Evolutionary conservation across 2,329 filamentous ascomycete species (phyloP), one percentile per base, ranked within the genome.

Genomic region (Alternaria arbusti): DNA sequence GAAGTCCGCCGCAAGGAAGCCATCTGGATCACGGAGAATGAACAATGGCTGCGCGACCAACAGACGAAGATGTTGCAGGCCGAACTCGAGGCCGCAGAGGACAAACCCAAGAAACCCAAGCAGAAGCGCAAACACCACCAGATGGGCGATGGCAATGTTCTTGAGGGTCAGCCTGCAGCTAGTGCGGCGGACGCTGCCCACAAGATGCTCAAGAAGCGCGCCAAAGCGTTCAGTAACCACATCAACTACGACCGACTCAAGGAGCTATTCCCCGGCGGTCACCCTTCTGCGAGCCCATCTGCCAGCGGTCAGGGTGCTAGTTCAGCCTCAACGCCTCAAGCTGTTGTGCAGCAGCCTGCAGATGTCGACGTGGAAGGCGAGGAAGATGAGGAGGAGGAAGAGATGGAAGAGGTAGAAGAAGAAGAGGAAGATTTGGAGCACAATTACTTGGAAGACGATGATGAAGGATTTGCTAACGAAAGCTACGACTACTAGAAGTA

Each of bases 11-110:
- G 94, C 75, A 98, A 97, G 79, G 94, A 97, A 79, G 89, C 89
- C 63, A 92, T 98, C 56, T 99, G 96, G 96, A 89, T 97, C 46
- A 94, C 95, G 63, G 90, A 94, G 76, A 98, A 99, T 80, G 94
- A 96, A 77, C 93, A 96, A 70, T 99, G 94, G 87, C 85, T 99
- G 43, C 91, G 95, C 9, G 87, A 89, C 52, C 91, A 96, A 75
- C 94, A 97, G 75, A 89, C 92, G 64, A 97, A 96, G 79, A 86
- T 91, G 7, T 90, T 96, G 60, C 88, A 91, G 43, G 87, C 89
- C 63, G 92, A 94, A 36, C 79, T 89, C 17, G 84, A 84, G n/a
- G 85, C 86, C 65, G 84, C 84, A 12, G 82, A 83, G 32, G 83
- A 84, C 57, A 80, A 80, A 30, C 77, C 80, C 7, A 85, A 84